Conservation (phyloP, 2,329 filamentous ascomycete species). For the Fusarium sp. region DNA sequence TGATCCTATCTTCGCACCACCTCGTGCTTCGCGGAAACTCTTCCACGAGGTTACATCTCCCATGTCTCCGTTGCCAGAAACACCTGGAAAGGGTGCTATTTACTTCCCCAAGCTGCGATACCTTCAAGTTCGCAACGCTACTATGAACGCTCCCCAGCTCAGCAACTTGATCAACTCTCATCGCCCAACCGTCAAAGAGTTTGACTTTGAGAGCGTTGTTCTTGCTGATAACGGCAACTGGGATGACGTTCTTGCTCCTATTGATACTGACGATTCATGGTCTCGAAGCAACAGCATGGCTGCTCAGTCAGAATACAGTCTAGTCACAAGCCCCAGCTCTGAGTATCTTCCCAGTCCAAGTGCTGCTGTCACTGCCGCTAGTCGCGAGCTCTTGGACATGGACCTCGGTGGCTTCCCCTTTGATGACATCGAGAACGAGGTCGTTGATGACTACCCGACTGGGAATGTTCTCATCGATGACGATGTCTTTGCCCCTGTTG, state of each 20-base stretch:
- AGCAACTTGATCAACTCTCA: constrained; percentile 76
- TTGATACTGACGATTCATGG: constrained; percentile 62
- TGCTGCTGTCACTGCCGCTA: constrained; percentile 66
- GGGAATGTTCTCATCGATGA: constrained; percentile 46
- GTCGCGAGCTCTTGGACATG: constrained; percentile 59
- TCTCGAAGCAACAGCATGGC: constrained; percentile 48
- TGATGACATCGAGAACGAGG: constrained; percentile 50
- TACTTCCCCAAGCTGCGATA: constrained; percentile 75
- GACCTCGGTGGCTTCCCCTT: constrained; percentile 56
- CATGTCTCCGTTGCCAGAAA: constrained; percentile 71
- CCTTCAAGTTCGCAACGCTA: constrained; percentile 78
- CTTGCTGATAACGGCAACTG: constrained; percentile 77
- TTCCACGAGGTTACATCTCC: constrained; percentile 74
- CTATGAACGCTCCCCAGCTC: constrained; percentile 78
- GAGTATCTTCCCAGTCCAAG: constrained; percentile 61
- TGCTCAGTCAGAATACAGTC: constrained; percentile 49
- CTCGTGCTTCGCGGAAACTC: constrained; percentile 66
- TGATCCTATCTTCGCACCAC: constrained; percentile 76
- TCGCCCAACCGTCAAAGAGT: constrained; percentile 75
- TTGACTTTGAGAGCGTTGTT: constrained; percentile 82
- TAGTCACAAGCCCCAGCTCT: constrained; percentile 50
- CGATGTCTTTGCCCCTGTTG: constrained; percentile 5
- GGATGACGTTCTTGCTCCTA: constrained; percentile 83
- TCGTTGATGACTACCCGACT: constrained; percentile 47
- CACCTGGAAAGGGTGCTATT: constrained; percentile 66